A percentile compares a stretch with the other conserved stretches of the same genome.
These are phyloP conservation scores for Eucalyptus fibrosa DNA, from an alignment of 345 rosid species.

Conservation along the genomic window DNA sequence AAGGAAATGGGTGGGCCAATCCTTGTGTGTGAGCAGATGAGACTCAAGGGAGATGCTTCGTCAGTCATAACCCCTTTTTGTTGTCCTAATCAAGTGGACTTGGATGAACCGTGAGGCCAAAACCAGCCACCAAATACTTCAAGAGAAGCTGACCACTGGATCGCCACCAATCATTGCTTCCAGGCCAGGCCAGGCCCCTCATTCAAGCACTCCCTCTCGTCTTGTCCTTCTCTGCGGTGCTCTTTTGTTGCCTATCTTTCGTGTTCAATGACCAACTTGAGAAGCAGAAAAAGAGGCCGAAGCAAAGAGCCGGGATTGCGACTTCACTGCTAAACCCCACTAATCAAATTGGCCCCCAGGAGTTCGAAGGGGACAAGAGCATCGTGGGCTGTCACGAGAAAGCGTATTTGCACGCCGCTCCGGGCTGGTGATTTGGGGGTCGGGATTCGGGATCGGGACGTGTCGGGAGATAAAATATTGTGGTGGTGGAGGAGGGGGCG, in stretches of 20 bases:
- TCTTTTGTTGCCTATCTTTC: not conserved
- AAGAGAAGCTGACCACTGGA: not conserved
- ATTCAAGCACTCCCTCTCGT: not conserved
- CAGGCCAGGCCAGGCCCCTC: not conserved
- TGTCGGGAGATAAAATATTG: not conserved
- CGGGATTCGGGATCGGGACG: not conserved
- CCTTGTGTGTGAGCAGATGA: not conserved
- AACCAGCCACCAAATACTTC: not conserved
- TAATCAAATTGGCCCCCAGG: not conserved
- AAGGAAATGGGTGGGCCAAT: not conserved
- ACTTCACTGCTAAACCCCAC: not conserved
- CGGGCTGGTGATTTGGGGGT: not conserved
- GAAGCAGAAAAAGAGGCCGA: not conserved
- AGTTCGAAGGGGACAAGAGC: not conserved
- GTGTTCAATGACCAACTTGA: not conserved
- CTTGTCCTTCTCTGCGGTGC: not conserved
- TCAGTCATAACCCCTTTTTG: not conserved
- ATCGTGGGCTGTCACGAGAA: not conserved
- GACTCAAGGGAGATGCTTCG: not conserved
- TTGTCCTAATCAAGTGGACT: not conserved
- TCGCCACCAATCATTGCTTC: not conserved
- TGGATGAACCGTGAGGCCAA: not conserved
- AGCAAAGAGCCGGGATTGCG: not conserved
- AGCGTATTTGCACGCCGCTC: not conserved
- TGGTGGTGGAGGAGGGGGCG: not conserved